phyloP scores from a whole-genome alignment of 352 stramenopile genomes.

The Globisporangium spinosum region DNA sequence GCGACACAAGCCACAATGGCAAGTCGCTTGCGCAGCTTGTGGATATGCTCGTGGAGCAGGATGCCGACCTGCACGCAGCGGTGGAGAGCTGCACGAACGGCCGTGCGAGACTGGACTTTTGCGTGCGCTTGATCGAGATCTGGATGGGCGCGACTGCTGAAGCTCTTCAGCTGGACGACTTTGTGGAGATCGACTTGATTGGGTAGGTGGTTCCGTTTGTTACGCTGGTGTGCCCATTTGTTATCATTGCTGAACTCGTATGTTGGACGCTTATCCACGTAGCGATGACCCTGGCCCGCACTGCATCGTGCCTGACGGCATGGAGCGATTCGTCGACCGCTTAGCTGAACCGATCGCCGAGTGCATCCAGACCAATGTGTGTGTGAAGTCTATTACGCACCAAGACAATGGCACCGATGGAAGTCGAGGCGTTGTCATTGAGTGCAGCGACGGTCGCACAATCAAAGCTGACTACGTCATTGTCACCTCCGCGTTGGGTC shows the following conservation, averaged over 20 bases:
- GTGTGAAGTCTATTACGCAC: slow-evolving; percentile 30
- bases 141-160: slow-evolving; percentile 54
- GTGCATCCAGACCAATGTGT: slow-evolving; percentile 30
- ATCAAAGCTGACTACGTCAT: slow-evolving; percentile 43
- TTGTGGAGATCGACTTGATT: slow-evolving; percentile 47
- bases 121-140: slow-evolving; percentile 46
- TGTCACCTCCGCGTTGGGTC: slow-evolving; percentile 53
- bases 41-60: slow-evolving; percentile 25
- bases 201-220: slow-evolving; percentile 25
- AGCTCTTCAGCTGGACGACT: slow-evolving; percentile 54
- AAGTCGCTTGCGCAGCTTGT: slow-evolving; percentile 37
- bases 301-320: slow-evolving; percentile 43
- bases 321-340: slow-evolving; percentile 47
- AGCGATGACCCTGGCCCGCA: slow-evolving; percentile 51
- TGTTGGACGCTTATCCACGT: not conserved
- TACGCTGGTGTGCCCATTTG: too few species aligned
- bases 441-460: slow-evolving; percentile 21
- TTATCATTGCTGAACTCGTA: not conserved
- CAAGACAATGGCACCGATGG: slow-evolving; percentile 6
- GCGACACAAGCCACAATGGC: slow-evolving; percentile 4
- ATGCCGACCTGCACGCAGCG: slow-evolving; percentile 20
- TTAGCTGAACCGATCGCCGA: slow-evolving; percentile 28
- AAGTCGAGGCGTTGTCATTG: slow-evolving; percentile 28
- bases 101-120: slow-evolving; percentile 32
- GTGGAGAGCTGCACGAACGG: slow-evolving; percentile 23